Conservation (phyloP, 805 yeast genomes). For the Wickerhamomyces sydowiorum region DNA sequence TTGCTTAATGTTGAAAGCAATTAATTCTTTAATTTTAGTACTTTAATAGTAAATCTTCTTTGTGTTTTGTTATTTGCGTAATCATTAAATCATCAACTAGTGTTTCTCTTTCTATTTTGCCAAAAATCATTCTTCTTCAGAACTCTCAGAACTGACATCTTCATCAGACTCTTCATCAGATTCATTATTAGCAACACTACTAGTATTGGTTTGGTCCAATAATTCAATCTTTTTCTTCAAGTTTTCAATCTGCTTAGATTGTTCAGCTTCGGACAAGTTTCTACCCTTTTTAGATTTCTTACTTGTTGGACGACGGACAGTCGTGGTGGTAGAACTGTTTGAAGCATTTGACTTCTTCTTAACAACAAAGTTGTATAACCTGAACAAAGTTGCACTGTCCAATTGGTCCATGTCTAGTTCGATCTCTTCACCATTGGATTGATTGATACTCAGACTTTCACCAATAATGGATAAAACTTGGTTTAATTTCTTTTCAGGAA, state of each 20-base stretch:
- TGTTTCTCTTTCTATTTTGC: no score
- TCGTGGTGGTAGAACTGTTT: conserved; percentile 4
- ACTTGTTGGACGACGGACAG: conserved; percentile 3
- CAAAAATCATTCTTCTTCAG: conserved; percentile 57
- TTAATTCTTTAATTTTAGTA: no score
- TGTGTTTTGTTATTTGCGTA: not conserved
- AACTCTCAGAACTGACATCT: conserved; percentile 59
- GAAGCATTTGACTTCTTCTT: conserved; percentile 25
- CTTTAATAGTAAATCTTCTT: no score
- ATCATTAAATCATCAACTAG: not conserved
- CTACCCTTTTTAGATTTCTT: conserved; percentile 43
- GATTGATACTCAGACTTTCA: conserved; percentile 59
- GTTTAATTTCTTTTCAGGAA: conserved; percentile 74
- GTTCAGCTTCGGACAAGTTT: conserved; percentile 61
- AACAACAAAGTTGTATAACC: conserved; percentile 79
- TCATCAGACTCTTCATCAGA: conserved; percentile 40
- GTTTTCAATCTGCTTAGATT: conserved; percentile 59
- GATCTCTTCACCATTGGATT: conserved; percentile 76
- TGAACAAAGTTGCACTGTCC: conserved; percentile 76
- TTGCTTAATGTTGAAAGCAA: no score
- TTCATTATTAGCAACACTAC: conserved; percentile 27
- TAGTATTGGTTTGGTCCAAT: conserved; percentile 36
- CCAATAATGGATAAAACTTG: conserved; percentile 81
- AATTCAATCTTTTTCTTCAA: conserved; percentile 73
- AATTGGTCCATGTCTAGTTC: conserved; percentile 94